A percentile compares a stretch with the other conserved stretches of the same genome.
These are phyloP conservation scores for Takashimella tepidaria DNA, from an alignment of 1,284 basidiomycete genomes.

Conservation along the genomic window DNA sequence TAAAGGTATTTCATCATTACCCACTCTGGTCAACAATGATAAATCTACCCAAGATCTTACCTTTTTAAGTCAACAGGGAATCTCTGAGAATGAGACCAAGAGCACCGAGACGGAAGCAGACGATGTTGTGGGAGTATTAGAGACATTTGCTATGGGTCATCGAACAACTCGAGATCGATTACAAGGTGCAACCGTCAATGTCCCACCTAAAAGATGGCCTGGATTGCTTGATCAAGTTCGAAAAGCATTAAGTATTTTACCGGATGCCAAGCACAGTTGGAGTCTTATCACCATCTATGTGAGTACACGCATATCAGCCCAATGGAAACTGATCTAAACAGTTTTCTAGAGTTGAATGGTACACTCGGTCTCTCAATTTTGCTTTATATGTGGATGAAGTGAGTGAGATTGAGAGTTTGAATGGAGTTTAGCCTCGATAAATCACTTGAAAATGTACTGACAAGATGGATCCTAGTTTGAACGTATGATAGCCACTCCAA, in stretches of 20 bases:
- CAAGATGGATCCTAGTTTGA: background rate
- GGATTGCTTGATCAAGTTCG: constrained; percentile 3
- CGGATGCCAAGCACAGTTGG: constrained; percentile 3
- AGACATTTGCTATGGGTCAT: constrained; percentile 11
- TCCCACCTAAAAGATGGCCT: constrained; percentile 2
- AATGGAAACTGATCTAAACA: background rate
- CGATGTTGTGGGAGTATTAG: constrained; percentile 4
- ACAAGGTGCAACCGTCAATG: constrained; percentile 2
- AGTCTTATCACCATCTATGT: constrained; percentile 5
- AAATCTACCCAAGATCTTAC: too few relatives aligned
- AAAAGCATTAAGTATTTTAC: constrained; percentile 7
- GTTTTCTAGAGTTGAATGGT: constrained; percentile 2
- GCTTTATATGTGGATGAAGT: constrained; percentile 7
- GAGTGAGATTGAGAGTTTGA: too few relatives aligned
- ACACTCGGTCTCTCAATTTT: constrained; percentile 3
- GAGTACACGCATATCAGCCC: constrained; percentile 1
- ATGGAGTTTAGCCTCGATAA: too few relatives aligned
- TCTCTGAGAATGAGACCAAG: too few relatives aligned
- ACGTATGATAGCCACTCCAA: background rate
- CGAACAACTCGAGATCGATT: constrained; percentile 2
- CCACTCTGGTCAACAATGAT: too few relatives aligned
- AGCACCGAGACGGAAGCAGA: constrained; percentile 1
- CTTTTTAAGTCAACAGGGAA: too few relatives aligned
- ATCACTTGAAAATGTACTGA: background rate
- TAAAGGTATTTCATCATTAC: too few relatives aligned